These are phyloP conservation scores for Aspergillus biplanus DNA, from an alignment of 495 filamentous ascomycete genomes.

Conservation along the genomic window DNA sequence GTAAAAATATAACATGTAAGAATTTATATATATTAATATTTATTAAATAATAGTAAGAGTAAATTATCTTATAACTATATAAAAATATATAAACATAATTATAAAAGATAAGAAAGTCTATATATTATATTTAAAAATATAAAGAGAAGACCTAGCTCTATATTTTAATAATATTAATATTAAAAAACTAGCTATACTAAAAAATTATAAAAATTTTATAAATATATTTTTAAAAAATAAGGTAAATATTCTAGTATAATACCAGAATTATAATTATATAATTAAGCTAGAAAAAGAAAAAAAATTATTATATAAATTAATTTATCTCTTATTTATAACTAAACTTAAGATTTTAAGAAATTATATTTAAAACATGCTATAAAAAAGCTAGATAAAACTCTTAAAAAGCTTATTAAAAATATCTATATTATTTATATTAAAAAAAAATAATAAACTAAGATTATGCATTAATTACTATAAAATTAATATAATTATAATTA, in stretches of 20 bases:
- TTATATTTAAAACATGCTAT: slow-evolving; percentile 1
- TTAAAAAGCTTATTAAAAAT: neutral
- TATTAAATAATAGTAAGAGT: too few species aligned
- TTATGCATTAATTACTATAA: neutral
- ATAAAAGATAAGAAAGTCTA: slow-evolving; percentile 6
- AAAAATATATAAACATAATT: slow-evolving; percentile 2
- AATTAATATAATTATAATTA: slow-evolving; percentile 4
- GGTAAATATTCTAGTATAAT: too few species aligned
- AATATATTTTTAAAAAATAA: neutral
- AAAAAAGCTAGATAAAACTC: slow-evolving; percentile 2
- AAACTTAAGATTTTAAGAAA: neutral
- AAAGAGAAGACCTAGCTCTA: slow-evolving; percentile 7
- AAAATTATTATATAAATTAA: neutral
- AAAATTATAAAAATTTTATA: slow-evolving; percentile 10
- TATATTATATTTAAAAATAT: slow-evolving; percentile 1
- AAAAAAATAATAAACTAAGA: neutral
- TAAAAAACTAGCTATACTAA: neutral
- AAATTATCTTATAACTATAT: neutral
- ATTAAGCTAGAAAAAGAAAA: neutral
- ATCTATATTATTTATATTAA: neutral
- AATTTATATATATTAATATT: too few species aligned
- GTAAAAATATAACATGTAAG: too few species aligned
- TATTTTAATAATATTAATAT: slow-evolving; percentile 6
- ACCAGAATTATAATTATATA: too few species aligned
- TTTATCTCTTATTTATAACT: neutral